These are phyloP conservation scores for Lactarius evosmus DNA, from an alignment of 768 basidiomycete genomes.

Conservation along the genomic window DNA sequence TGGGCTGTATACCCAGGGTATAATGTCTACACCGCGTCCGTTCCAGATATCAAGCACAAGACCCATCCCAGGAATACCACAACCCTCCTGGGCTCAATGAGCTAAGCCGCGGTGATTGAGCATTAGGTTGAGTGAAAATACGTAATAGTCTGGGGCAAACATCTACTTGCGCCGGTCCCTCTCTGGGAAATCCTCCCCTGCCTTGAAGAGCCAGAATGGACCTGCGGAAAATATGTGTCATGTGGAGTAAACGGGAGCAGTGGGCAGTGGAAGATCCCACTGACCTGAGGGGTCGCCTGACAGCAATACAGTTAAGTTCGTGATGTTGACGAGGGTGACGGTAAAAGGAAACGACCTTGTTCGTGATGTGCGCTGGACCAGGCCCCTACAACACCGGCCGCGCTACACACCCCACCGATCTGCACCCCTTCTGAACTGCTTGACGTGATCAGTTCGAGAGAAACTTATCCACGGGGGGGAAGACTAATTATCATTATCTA, in stretches of 20 bases:
- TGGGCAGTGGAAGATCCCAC: conserved; percentile 24
- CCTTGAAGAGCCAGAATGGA: conserved; percentile 68
- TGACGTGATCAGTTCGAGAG: conserved; percentile 8
- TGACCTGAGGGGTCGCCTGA: conserved; percentile 66
- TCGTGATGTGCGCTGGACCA: conserved; percentile 65
- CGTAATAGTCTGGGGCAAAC: background rate
- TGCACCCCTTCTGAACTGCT: conserved; percentile 66
- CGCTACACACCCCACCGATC: conserved; percentile 61
- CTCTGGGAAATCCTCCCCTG: conserved; percentile 29
- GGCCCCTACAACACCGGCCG: conserved; percentile 60
- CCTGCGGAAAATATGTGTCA: conserved; percentile 38
- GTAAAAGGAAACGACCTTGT: conserved; percentile 41
- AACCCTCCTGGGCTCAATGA: background rate
- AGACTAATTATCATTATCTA: conserved; percentile 20
- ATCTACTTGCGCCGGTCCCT: conserved; percentile 11
- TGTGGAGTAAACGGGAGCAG: background rate
- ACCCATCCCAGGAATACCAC: background rate
- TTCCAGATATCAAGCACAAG: background rate
- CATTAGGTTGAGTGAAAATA: too few relatives aligned
- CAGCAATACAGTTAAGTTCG: conserved; percentile 9
- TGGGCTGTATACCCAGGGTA: background rate
- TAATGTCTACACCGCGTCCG: background rate
- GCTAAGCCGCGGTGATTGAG: background rate
- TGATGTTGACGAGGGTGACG: conserved; percentile 4
- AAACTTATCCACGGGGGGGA: background rate